Evolutionary conservation across 805 yeast genomes (phyloP).

Genomic region (Kodamaea leandrae): DNA sequence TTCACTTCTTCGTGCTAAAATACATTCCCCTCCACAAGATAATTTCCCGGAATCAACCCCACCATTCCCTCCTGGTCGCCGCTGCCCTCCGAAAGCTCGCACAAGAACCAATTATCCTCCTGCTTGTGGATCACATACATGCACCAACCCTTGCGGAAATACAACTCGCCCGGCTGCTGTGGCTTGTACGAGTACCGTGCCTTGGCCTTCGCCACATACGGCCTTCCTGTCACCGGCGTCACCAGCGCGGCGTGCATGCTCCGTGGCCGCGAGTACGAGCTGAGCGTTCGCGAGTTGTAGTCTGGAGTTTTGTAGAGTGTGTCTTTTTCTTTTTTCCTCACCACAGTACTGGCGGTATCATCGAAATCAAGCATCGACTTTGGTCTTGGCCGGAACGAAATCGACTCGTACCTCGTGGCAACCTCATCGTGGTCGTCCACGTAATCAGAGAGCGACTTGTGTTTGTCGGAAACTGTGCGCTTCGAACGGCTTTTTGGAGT

Average conservation of each 20-base stretch:
- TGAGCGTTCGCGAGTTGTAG: not conserved
- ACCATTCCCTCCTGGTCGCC: constrained; percentile 31
- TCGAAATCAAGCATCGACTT: constrained; percentile 14
- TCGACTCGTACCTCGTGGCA: constrained; percentile 37
- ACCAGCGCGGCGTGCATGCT: constrained; percentile 6
- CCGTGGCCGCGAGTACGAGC: not conserved
- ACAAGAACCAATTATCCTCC: constrained; percentile 44
- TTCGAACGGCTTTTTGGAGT: constrained; percentile 14
- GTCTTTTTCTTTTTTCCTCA: not conserved
- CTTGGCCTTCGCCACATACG: constrained; percentile 34
- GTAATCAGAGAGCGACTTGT: constrained; percentile 26
- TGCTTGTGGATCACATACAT: constrained; percentile 43
- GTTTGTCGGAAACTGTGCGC: constrained; percentile 1
- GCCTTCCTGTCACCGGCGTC: constrained; percentile 33
- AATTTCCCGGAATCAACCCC: constrained; percentile 45
- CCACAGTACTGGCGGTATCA: constrained; percentile 7
- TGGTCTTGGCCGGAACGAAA: constrained; percentile 19
- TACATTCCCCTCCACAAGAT: constrained; percentile 33
- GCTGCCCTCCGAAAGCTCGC: constrained; percentile 39
- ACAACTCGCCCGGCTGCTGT: constrained; percentile 40
- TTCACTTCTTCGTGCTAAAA: too few species aligned
- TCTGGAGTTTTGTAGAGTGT: not conserved
- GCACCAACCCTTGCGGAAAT: constrained; percentile 40
- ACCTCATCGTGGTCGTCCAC: constrained; percentile 37
- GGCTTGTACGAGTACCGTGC: constrained; percentile 41